A percentile compares a stretch with the other conserved stretches of the same genome.
These are phyloP conservation scores for Boletellus deceptivus DNA, from an alignment of 1,284 basidiomycete genomes.

Conservation along the genomic window DNA sequence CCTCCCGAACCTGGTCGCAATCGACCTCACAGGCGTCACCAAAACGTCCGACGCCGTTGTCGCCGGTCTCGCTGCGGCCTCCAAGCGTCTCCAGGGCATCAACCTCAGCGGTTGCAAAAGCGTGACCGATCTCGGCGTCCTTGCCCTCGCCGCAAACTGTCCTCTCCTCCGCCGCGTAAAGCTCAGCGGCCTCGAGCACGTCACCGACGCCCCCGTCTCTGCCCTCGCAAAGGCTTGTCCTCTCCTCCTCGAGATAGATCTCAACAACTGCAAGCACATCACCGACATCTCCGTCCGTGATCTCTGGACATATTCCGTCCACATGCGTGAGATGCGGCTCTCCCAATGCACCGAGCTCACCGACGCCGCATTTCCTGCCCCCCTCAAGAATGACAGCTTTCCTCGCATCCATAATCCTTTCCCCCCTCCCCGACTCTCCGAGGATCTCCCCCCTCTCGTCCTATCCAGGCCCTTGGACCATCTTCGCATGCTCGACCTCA, in stretches of 20 bases:
- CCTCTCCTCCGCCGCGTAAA: conserved; percentile 86
- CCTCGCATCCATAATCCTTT: conserved; percentile 51
- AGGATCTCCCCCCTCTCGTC: conserved; percentile 60
- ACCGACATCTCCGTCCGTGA: conserved; percentile 80
- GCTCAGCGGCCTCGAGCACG: conserved; percentile 69
- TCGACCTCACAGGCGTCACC: conserved; percentile 81
- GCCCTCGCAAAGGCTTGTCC: conserved; percentile 82
- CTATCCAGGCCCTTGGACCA: conserved; percentile 70
- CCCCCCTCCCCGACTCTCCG: conserved; percentile 36
- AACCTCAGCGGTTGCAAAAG: conserved; percentile 86
- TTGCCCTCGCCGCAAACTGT: conserved; percentile 75
- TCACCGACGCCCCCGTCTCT: conserved; percentile 82
- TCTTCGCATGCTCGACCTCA: conserved; percentile 87
- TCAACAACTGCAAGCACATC: conserved; percentile 80
- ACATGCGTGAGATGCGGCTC: conserved; percentile 91
- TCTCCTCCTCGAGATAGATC: conserved; percentile 90
- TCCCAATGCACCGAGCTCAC: conserved; percentile 80
- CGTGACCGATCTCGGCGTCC: conserved; percentile 78
- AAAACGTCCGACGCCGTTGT: conserved; percentile 73
- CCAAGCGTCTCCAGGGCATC: conserved; percentile 85
- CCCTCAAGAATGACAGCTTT: conserved; percentile 42
- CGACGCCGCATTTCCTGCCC: conserved; percentile 84
- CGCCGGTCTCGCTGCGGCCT: conserved; percentile 66
- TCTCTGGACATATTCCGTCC: conserved; percentile 76
- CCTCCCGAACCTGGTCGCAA: conserved; percentile 79